A percentile compares a stretch with the other conserved stretches of the same genome.
Evolutionary conservation across 2,329 filamentous ascomycete genomes (phyloP).

Genomic region (Talaromyces sp.): DNA sequence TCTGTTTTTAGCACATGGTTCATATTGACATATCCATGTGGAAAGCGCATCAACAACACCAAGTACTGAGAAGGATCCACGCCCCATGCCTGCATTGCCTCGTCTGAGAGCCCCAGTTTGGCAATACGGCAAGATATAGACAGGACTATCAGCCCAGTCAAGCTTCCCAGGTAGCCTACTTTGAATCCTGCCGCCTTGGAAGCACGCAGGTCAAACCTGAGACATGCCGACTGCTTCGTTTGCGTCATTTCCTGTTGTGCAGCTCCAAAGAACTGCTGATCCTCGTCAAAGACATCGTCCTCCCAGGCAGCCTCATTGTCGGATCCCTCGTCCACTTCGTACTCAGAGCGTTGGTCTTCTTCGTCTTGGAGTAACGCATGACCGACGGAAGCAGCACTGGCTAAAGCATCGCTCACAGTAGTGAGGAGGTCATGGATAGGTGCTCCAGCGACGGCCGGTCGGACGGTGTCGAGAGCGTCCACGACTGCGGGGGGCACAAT

Average conservation of each 20-base stretch:
- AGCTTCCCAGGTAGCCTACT: slow-evolving; percentile 56
- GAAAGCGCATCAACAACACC: slow-evolving; percentile 64
- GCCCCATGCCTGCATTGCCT: slow-evolving; percentile 14
- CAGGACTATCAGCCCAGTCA: slow-evolving; percentile 50
- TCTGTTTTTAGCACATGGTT: slow-evolving; percentile 47
- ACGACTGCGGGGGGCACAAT: slow-evolving; percentile 23
- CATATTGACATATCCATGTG: slow-evolving; percentile 55
- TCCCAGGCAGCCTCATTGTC: slow-evolving; percentile 12
- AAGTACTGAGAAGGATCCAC: slow-evolving; percentile 42
- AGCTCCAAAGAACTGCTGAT: slow-evolving; percentile 11
- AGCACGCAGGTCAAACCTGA: slow-evolving; percentile 56
- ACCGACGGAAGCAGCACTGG: slow-evolving; percentile 16
- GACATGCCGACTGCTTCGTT: slow-evolving; percentile 19
- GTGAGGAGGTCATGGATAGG: slow-evolving; percentile 46
- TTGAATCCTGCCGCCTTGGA: slow-evolving; percentile 64
- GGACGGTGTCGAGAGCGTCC: slow-evolving; percentile 39
- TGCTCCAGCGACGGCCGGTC: slow-evolving; percentile 39
- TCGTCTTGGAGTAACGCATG: not conserved
- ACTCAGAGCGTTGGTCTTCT: not conserved
- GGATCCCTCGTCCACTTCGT: slow-evolving; percentile 2
- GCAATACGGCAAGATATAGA: slow-evolving; percentile 64
- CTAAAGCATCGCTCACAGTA: slow-evolving; percentile 38
- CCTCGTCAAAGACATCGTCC: slow-evolving; percentile 11
- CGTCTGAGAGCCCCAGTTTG: slow-evolving; percentile 37
- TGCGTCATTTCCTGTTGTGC: not conserved